Percentiles rank a stretch among this genome's conserved stretches.
Conservation (phyloP, 805 yeast genomes). For the Yamadazyma tumulicola region DNA sequence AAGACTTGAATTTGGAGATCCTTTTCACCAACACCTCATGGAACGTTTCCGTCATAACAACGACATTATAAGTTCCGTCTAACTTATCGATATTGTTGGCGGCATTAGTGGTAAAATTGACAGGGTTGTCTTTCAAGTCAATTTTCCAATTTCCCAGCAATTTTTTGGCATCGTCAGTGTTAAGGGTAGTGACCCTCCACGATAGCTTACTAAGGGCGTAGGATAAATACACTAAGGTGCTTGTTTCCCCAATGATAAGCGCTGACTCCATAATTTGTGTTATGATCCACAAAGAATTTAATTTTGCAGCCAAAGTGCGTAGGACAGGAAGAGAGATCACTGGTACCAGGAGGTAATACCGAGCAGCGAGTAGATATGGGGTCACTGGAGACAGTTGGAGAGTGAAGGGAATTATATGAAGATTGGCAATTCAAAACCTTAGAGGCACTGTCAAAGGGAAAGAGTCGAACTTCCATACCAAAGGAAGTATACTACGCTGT, state of each 20-base stretch:
- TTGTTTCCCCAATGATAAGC: constrained; percentile 18
- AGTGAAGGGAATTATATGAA: no score
- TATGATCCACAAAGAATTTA: not conserved
- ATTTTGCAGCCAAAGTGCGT: not conserved
- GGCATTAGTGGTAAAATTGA: constrained; percentile 1
- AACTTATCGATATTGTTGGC: constrained; percentile 4
- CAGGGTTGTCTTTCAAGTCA: not conserved
- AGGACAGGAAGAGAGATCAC: no score
- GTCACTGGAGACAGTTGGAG: no score
- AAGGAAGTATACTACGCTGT: no score
- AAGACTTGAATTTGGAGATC: constrained; percentile 2
- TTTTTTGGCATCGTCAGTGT: constrained; percentile 1
- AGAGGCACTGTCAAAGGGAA: no score
- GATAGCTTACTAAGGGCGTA: constrained; percentile 11
- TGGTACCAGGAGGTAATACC: no score
- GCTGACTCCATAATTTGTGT: constrained; percentile 4
- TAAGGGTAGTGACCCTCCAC: constrained; percentile 12
- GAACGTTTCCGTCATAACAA: constrained; percentile 10
- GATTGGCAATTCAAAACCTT: no score
- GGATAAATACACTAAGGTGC: constrained; percentile 13
- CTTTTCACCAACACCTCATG: constrained; percentile 2
- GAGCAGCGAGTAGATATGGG: not conserved
- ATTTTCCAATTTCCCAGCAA: constrained; percentile 2
- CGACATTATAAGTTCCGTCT: constrained; percentile 8
- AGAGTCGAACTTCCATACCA: no score